These are phyloP conservation scores for Ajuga reptans DNA, from an alignment of 305 asterid genomes.

Conservation along the genomic window DNA sequence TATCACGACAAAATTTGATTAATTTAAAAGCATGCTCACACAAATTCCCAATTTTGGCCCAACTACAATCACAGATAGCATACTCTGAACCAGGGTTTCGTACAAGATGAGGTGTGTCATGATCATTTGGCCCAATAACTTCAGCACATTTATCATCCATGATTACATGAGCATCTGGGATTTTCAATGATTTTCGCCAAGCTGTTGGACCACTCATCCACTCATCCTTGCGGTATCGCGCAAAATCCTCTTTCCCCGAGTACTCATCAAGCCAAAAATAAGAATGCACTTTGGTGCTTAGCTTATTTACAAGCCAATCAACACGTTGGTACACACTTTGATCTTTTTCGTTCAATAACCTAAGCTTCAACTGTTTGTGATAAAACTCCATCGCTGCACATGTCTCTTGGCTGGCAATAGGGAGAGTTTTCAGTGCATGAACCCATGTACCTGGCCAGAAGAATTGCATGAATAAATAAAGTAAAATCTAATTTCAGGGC, in stretches of 20 bases:
- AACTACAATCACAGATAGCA: constrained; percentile 69
- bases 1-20: constrained; percentile 54
- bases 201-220: constrained; percentile 84
- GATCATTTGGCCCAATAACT: constrained; percentile 43
- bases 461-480: constrained; percentile 21
- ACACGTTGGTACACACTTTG: constrained; percentile 51
- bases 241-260: constrained; percentile 62
- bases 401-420: constrained; percentile 79
- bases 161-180: constrained; percentile 56
- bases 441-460: constrained; percentile 53
- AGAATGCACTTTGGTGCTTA: constrained; percentile 74
- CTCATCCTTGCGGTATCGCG: constrained; percentile 78
- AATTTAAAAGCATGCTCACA: constrained; percentile 73
- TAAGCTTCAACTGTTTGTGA: constrained; percentile 67
- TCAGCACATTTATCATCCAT: constrained; percentile 52
- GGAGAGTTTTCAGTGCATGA: constrained; percentile 51
- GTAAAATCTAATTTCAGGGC: neutral
- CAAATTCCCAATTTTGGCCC: constrained; percentile 72
- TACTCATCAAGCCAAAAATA: constrained; percentile 94
- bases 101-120: constrained; percentile 33
- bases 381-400: constrained; percentile 79
- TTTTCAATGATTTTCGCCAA: constrained; percentile 59
- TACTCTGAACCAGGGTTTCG: constrained; percentile 76
- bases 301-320: constrained; percentile 86
- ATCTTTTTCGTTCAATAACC: constrained; percentile 65